Evolutionary conservation across 352 stramenopile species (phyloP).

Genomic region (Halophytophthora polymorphica): DNA sequence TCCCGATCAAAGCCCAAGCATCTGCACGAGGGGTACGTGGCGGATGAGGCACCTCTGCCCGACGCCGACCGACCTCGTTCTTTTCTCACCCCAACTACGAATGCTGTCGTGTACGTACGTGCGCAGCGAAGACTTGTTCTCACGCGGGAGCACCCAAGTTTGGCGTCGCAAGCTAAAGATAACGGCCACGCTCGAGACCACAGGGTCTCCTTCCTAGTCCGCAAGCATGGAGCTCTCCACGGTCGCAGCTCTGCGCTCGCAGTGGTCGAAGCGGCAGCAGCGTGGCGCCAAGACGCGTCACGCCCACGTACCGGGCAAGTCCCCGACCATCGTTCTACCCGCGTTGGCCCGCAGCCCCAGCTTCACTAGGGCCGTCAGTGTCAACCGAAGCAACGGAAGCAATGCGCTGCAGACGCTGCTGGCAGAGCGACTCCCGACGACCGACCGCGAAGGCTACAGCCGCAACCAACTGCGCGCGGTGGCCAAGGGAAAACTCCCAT

Average conservation of each 20-base stretch:
- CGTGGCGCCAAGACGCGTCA: slow-evolving; percentile 8
- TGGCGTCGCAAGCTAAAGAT: too few relatives aligned
- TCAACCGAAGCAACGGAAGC: too few relatives aligned
- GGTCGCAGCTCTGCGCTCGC: neutral
- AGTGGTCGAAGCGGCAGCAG: slow-evolving; percentile 13
- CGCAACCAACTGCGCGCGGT: slow-evolving; percentile 20
- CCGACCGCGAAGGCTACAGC: slow-evolving; percentile 21
- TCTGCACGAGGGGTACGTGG: too few relatives aligned
- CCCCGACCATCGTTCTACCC: slow-evolving; percentile 11
- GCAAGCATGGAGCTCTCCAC: slow-evolving; percentile 9
- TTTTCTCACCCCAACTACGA: too few relatives aligned
- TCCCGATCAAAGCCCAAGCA: too few relatives aligned
- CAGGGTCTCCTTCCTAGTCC: too few relatives aligned
- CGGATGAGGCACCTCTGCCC: too few relatives aligned
- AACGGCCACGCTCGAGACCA: too few relatives aligned
- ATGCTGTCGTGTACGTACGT: too few relatives aligned
- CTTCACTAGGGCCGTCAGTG: neutral
- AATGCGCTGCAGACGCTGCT: slow-evolving; percentile 15
- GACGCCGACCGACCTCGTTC: too few relatives aligned
- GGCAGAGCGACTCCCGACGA: slow-evolving; percentile 6
- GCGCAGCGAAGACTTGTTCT: too few relatives aligned
- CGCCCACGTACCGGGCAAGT: slow-evolving; percentile 4
- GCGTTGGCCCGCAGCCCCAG: slow-evolving; percentile 10
- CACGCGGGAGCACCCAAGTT: too few relatives aligned
- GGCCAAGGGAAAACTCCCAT: slow-evolving; percentile 15